phyloP scores from a whole-genome alignment of 208 protist species.

The Vickermania spadyakhi region DNA sequence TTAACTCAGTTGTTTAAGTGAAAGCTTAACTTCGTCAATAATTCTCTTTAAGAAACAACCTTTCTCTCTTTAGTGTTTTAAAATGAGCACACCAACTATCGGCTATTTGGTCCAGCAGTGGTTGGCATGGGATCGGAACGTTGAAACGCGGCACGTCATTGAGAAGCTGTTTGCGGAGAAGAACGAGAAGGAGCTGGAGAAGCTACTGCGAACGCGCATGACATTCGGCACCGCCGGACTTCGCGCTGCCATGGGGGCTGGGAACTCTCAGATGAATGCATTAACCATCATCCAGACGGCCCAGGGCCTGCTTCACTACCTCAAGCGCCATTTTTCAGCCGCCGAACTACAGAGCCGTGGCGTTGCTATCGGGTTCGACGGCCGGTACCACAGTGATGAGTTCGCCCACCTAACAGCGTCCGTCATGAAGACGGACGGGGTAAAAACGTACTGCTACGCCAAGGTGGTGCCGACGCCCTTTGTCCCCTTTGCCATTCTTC shows the following conservation, averaged over 20 bases:
- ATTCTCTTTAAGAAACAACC: not conserved
- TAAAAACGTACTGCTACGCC: conserved; percentile 83
- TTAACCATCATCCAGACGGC: conserved; percentile 94
- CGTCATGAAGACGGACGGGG: conserved; percentile 72
- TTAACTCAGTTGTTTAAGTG: too few relatives aligned
- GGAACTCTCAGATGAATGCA: conserved; percentile 94
- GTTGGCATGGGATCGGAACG: conserved; percentile 62
- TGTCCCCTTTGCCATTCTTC: conserved; percentile 73
- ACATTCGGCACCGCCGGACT: conserved; percentile 95
- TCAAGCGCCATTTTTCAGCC: conserved; percentile 31
- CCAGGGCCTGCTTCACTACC: conserved; percentile 73
- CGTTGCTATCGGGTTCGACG: conserved; percentile 94
- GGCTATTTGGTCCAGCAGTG: conserved; percentile 46
- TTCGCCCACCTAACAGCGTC: conserved; percentile 87
- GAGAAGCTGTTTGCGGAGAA: conserved; percentile 21
- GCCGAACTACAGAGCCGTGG: conserved; percentile 26
- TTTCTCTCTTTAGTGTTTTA: conserved; percentile 4
- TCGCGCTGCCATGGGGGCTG: conserved; percentile 89
- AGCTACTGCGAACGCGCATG: conserved; percentile 79
- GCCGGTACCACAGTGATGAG: conserved; percentile 84
- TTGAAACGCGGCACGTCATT: conserved; percentile 30
- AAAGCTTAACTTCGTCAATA: too few relatives aligned
- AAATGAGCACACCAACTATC: conserved; percentile 5
- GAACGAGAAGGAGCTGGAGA: conserved; percentile 31
- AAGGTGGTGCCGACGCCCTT: conserved; percentile 89